A percentile compares a stretch with the other conserved stretches of the same genome.
phyloP scores from a whole-genome alignment of 1,284 basidiomycete genomes.

The Stygiomarasmius scandens region DNA sequence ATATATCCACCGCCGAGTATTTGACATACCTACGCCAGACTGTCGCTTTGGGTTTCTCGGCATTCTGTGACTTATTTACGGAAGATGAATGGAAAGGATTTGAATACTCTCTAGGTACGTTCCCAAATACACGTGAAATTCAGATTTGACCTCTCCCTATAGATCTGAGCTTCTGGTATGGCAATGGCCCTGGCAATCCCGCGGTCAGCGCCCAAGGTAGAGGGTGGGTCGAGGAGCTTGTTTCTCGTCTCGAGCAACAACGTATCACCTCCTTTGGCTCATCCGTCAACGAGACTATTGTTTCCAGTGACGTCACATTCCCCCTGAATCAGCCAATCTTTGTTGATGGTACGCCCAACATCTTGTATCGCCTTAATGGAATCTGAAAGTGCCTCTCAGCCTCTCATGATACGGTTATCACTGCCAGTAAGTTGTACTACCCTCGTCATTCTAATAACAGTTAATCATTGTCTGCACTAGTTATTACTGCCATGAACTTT shows the following conservation, averaged over 20 bases:
- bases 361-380: background rate
- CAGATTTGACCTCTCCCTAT: background rate
- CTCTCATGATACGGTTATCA: conserved; percentile 50
- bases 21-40: conserved; percentile 40
- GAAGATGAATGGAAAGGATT: conserved; percentile 69
- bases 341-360: conserved; percentile 39
- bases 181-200: conserved; percentile 45
- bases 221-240: conserved; percentile 63
- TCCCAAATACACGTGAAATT: background rate
- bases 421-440: conserved; percentile 32
- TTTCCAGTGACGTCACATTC: conserved; percentile 55
- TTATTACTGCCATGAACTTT: conserved; percentile 63
- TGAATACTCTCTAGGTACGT: conserved; percentile 50
- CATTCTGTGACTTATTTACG: conserved; percentile 60
- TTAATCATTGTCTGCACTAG: conserved; percentile 28
- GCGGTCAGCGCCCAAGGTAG: conserved; percentile 60
- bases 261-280: conserved; percentile 53
- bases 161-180: conserved; percentile 56
- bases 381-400: conserved; percentile 26
- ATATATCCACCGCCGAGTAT: background rate
- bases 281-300: conserved; percentile 59
- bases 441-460: background rate
- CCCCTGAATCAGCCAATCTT: conserved; percentile 63
- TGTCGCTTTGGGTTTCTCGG: conserved; percentile 62
- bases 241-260: conserved; percentile 51